These are phyloP conservation scores for Stenocarpella maydis DNA, from an alignment of 2,329 filamentous ascomycete genomes.

Conservation along the genomic window DNA sequence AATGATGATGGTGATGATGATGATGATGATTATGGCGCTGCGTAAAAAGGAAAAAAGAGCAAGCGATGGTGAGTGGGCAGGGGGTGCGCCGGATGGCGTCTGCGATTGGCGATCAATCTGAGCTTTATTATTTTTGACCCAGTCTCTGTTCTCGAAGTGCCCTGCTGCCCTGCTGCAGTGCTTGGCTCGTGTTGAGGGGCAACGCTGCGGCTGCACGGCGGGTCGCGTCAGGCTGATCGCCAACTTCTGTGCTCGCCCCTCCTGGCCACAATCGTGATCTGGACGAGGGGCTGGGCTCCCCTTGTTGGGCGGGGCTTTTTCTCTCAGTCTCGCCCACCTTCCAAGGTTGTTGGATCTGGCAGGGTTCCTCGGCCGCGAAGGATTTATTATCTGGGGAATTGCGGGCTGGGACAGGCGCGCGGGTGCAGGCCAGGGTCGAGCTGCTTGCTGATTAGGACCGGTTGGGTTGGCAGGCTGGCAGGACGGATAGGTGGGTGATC, in stretches of 20 bases:
- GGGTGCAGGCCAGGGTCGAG: slow-evolving; percentile 7
- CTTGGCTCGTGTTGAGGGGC: slow-evolving; percentile 13
- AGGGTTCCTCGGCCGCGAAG: slow-evolving; percentile 15
- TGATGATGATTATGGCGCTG: background rate
- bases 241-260: background rate
- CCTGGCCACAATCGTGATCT: slow-evolving; percentile 11
- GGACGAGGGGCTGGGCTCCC: slow-evolving; percentile 6
- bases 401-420: slow-evolving; percentile 5
- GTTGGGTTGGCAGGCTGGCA: background rate
- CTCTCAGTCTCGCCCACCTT: slow-evolving; percentile 1
- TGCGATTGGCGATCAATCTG: slow-evolving; percentile 27
- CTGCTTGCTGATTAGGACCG: background rate
- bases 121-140: slow-evolving; percentile 24
- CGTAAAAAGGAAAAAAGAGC: background rate
- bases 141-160: background rate
- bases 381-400: slow-evolving; percentile 8
- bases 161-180: background rate
- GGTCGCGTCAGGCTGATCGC: slow-evolving; percentile 23
- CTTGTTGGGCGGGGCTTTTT: background rate
- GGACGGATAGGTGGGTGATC: background rate
- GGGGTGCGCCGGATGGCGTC: background rate
- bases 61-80: slow-evolving; percentile 7
- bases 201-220: slow-evolving; percentile 26
- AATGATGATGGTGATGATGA: background rate
- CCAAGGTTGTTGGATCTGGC: slow-evolving; percentile 18